Evolutionary conservation across 805 yeast species (phyloP).

Genomic region (Cyberlindnera euphorbiiphila): DNA sequence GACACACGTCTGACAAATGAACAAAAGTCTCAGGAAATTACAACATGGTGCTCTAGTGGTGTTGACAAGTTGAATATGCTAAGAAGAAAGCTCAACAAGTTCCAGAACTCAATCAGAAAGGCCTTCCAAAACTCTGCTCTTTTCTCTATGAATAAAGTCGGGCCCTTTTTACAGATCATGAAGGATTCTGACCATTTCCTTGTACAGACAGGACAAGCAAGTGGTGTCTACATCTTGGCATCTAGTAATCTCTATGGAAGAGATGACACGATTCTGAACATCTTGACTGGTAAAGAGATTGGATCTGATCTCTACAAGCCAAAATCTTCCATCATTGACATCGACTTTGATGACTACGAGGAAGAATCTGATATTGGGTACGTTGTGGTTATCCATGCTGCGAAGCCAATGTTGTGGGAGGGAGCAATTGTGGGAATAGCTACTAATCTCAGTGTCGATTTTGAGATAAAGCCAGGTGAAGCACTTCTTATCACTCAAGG

Average conservation of each 20-base stretch:
- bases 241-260: constrained; percentile 43
- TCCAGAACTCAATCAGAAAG: constrained; percentile 60
- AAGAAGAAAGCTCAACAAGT: constrained; percentile 79
- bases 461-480: constrained; percentile 64
- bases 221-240: constrained; percentile 79
- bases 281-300: constrained; percentile 43
- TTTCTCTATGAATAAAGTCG: constrained; percentile 50
- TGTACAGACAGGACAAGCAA: constrained; percentile 65
- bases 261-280: constrained; percentile 40
- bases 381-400: constrained; percentile 68
- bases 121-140: constrained; percentile 71
- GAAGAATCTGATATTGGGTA: constrained; percentile 47
- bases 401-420: constrained; percentile 88
- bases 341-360: constrained; percentile 24
- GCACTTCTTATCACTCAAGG: constrained; percentile 67
- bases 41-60: constrained; percentile 46
- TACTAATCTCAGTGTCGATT: constrained; percentile 31
- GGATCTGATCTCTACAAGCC: constrained; percentile 46
- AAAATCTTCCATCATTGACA: constrained; percentile 14
- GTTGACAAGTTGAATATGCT: constrained; percentile 70
- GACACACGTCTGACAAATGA: constrained; percentile 3
- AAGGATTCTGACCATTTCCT: constrained; percentile 69
- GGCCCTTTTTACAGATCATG: constrained; percentile 52
- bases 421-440: constrained; percentile 65
- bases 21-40: constrained; percentile 32